Percentiles rank a stretch among this genome's conserved stretches.
phyloP scores from a whole-genome alignment of 176 grass and related monocot species.

The Aegilops speltoides region DNA sequence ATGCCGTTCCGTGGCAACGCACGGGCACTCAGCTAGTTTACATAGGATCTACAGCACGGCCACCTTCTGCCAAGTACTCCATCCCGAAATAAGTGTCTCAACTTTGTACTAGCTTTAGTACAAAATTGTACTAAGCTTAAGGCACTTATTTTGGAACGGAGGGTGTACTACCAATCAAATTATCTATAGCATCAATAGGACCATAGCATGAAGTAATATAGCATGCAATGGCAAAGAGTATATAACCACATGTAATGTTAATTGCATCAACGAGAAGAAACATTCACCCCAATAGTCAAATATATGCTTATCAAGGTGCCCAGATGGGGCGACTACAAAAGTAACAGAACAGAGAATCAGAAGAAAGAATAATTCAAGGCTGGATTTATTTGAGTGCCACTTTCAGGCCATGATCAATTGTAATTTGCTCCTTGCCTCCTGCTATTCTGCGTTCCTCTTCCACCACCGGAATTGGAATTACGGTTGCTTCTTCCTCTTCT shows the following conservation, averaged over 20 bases:
- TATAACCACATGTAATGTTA: constrained; percentile 16
- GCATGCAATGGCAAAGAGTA: neutral
- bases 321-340: neutral
- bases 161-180: neutral
- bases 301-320: constrained; percentile 8
- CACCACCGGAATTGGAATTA: constrained; percentile 21
- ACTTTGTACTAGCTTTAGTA: no score
- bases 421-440: constrained; percentile 12
- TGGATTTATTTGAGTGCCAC: constrained; percentile 20
- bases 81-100: no score
- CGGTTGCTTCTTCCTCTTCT: constrained; percentile 47
- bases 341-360: neutral
- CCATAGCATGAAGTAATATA: neutral
- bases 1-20: no score
- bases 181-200: neutral
- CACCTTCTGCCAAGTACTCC: neutral
- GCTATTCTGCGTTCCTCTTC: constrained; percentile 30
- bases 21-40: no score
- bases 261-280: neutral
- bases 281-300: neutral
- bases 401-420: neutral
- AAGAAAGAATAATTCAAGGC: neutral
- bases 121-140: no score
- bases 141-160: no score
- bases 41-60: neutral